Evolutionary conservation across 306 rosid genomes (phyloP).

Genomic region (Quercus engelmannii): DNA sequence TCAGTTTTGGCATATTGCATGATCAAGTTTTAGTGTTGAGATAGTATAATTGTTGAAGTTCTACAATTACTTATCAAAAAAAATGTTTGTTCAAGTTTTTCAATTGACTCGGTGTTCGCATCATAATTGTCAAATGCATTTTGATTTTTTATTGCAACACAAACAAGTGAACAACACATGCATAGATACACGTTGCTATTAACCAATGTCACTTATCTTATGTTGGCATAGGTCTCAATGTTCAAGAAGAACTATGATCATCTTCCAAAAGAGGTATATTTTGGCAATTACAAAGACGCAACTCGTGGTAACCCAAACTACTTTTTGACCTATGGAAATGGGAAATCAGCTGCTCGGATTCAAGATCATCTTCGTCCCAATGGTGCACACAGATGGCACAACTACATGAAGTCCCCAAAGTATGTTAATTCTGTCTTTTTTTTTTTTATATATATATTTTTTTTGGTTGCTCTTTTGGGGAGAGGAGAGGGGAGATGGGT

Average conservation of each 20-base stretch:
- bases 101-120: background rate
- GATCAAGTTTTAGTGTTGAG: background rate
- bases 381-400: conserved; percentile 99
- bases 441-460: too few relatives aligned
- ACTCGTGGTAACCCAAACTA: conserved; percentile 97
- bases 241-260: conserved; percentile 96
- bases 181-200: background rate
- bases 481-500: too few relatives aligned
- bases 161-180: too few relatives aligned
- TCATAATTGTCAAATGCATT: background rate
- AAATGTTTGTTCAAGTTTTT: background rate
- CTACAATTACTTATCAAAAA: too few relatives aligned
- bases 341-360: conserved; percentile 94
- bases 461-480: too few relatives aligned
- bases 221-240: conserved; percentile 78
- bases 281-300: conserved; percentile 85
- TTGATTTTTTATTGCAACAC: background rate
- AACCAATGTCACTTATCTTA: conserved; percentile 6
- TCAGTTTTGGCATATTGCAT: background rate
- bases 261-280: conserved; percentile 89
- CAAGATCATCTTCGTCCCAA: conserved; percentile 97
- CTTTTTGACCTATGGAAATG: conserved; percentile 94
- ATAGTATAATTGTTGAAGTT: background rate
- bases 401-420: conserved; percentile 91
- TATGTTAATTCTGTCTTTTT: conserved; percentile 26